Percentiles rank a stretch among this genome's conserved stretches.
Conservation (phyloP, 768 basidiomycete species). For the Tylopilus plumbeoviolaceoides region DNA sequence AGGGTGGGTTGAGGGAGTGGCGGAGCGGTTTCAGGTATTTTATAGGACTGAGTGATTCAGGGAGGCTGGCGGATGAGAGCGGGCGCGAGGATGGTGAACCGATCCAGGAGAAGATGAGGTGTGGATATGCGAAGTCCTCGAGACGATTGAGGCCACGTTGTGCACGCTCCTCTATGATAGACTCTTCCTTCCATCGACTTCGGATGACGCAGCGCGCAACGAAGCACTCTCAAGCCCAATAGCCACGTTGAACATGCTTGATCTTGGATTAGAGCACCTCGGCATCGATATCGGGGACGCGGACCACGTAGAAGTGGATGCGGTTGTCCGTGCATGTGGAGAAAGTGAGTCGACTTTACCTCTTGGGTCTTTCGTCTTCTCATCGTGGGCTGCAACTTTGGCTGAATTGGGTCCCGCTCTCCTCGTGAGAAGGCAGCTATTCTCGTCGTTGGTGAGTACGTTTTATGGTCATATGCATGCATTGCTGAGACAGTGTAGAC, state of each 20-base stretch:
- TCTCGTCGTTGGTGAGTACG: conserved; percentile 90
- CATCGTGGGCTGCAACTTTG: conserved; percentile 40
- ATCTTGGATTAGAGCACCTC: conserved; percentile 83
- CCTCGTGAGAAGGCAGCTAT: conserved; percentile 79
- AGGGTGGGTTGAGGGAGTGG: conserved; percentile 53
- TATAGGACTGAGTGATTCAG: conserved; percentile 48
- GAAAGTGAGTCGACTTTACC: conserved; percentile 51
- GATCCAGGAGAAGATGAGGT: conserved; percentile 32
- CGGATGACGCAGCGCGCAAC: conserved; percentile 81
- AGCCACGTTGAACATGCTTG: conserved; percentile 88
- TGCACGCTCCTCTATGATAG: conserved; percentile 82
- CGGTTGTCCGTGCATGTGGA: conserved; percentile 70
- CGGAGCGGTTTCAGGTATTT: conserved; percentile 64
- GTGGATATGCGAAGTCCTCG: conserved; percentile 58
- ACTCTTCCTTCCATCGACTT: conserved; percentile 69
- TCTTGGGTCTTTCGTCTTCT: conserved; percentile 23
- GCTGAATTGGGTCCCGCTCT: conserved; percentile 46
- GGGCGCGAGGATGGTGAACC: conserved; percentile 13
- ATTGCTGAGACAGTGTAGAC: too few species aligned
- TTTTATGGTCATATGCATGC: too few species aligned
- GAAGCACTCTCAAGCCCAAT: conserved; percentile 85
- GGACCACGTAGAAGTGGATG: conserved; percentile 47
- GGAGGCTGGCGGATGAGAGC: too few species aligned
- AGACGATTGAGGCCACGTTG: conserved; percentile 68
- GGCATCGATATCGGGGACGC: conserved; percentile 70